A percentile compares a stretch with the other conserved stretches of the same genome.
phyloP scores from a whole-genome alignment of 2,329 filamentous ascomycete species.

The Ophiocordyceps camponoti-rufipedis region DNA sequence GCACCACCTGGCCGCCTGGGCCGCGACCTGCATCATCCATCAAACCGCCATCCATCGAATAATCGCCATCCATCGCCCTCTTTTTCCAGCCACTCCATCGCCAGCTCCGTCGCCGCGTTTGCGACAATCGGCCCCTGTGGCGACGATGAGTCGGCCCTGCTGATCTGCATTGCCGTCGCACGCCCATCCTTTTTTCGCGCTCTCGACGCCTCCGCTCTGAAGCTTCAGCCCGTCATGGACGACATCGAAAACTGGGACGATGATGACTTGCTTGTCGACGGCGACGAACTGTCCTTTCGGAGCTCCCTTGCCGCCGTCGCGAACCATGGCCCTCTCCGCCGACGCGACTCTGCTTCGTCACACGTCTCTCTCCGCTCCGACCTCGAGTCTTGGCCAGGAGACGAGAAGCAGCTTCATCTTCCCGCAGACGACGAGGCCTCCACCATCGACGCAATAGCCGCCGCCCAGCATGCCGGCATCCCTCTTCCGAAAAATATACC shows the following conservation, averaged over 20 bases:
- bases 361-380: slow-evolving; percentile 70
- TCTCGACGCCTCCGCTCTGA: slow-evolving; percentile 38
- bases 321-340: slow-evolving; percentile 19
- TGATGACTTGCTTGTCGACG: slow-evolving; percentile 54
- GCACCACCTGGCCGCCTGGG: neutral
- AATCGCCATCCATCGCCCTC: neutral
- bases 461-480: slow-evolving; percentile 77
- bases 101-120: slow-evolving; percentile 2
- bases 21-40: slow-evolving; percentile 1
- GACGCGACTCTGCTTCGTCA: slow-evolving; percentile 65
- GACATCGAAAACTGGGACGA: slow-evolving; percentile 65
- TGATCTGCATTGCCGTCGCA: neutral
- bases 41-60: neutral
- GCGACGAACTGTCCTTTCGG: slow-evolving; percentile 43
- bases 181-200: neutral
- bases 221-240: slow-evolving; percentile 37
- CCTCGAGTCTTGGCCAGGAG: slow-evolving; percentile 54
- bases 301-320: slow-evolving; percentile 22
- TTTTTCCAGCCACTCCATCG: neutral
- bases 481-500: slow-evolving; percentile 77
- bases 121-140: neutral
- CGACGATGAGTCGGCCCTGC: neutral
- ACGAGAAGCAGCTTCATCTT: slow-evolving; percentile 75
- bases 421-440: slow-evolving; percentile 72
- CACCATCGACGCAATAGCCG: slow-evolving; percentile 69